These are phyloP conservation scores for Suillus fuscotomentosus DNA, from an alignment of 768 basidiomycete genomes.

Conservation along the genomic window DNA sequence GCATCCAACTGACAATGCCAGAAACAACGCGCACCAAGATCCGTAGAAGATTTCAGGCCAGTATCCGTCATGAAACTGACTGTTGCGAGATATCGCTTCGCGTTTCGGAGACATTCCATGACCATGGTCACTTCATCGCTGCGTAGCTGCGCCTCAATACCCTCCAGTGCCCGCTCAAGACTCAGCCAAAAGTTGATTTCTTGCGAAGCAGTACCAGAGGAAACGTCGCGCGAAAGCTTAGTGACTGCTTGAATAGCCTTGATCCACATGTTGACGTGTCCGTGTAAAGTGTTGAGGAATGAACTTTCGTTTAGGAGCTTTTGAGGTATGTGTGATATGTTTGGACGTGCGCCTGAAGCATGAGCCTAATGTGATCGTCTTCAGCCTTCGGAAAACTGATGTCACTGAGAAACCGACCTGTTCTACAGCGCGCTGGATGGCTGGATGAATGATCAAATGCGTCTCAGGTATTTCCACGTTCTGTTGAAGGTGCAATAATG, in stretches of 20 bases:
- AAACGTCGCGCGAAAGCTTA: slow-evolving; percentile 90
- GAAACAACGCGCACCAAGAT: slow-evolving; percentile 57
- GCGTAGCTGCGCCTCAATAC: slow-evolving; percentile 86
- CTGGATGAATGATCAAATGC: slow-evolving; percentile 86
- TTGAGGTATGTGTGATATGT: slow-evolving; percentile 68
- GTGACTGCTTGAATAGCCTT: slow-evolving; percentile 97
- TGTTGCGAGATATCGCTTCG: slow-evolving; percentile 95
- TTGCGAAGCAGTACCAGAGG: slow-evolving; percentile 93
- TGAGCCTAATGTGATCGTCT: slow-evolving; percentile 41
- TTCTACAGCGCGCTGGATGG: slow-evolving; percentile 85
- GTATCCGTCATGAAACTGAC: slow-evolving; percentile 98
- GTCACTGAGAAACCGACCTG: slow-evolving; percentile 35
- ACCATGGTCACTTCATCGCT: slow-evolving; percentile 92
- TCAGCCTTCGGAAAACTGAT: slow-evolving; percentile 9
- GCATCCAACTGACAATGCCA: background rate
- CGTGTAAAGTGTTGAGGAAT: slow-evolving; percentile 92
- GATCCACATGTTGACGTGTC: slow-evolving; percentile 96
- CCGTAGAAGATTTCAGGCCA: slow-evolving; percentile 90
- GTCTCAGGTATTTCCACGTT: slow-evolving; percentile 99
- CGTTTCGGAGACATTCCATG: slow-evolving; percentile 91
- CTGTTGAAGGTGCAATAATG: slow-evolving; percentile 92
- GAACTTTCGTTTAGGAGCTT: slow-evolving; percentile 81
- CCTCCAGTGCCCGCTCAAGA: slow-evolving; percentile 90
- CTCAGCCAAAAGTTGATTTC: slow-evolving; percentile 99
- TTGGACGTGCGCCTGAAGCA: slow-evolving; percentile 58